Base-by-base conservation (phyloP, 1,284 basidiomycete genomes). In the Agroathelia rolfsii region DNA sequence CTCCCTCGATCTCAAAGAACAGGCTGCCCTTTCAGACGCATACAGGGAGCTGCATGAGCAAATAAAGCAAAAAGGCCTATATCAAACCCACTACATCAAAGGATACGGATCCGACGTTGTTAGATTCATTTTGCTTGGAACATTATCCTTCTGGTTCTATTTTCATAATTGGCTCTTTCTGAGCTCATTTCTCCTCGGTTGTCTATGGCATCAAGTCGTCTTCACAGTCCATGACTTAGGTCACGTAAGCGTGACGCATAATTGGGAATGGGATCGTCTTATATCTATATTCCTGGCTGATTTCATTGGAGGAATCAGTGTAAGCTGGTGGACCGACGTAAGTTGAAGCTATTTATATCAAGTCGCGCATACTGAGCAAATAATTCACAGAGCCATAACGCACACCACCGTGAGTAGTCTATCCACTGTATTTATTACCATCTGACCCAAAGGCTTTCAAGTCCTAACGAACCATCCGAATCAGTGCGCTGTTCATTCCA, bases 321-420 rank as follows among this genome's bases (percentile, higher is more conserved):
- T 95, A 22, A 85, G 89, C 24, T 99, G 94, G 95, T 99, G 94
- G 94, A 88, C 90, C 37, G 76, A 95, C 56, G 88, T 90, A 43
- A 64, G 85, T 74, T 13, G 17, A 32, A 27, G n/a, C 40, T 38
- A 41, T 14, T 38, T 27, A 25, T 36, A 22, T 19, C 9, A 16
- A 15, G 16, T 19, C 36, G 36, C 14, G 42, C 23, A 28, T 38
- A 15, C 19, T 39, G 19, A 29, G 29, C 14, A 31, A n/a, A n/a
- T n/a, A n/a, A n/a, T n/a, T n/a, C n/a, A 7, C 39, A 92, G 86
- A 97, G 95, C 52, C 94, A 98, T 57, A 96, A 98, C 49, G 77
- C 94, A 31, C 94, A 98, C 62, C 94, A 98, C 61, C 69, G 76
- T 80, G 53, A 63, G 75, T 65, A 34, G 34, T 28, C 32, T 36